A percentile compares a stretch with the other conserved stretches of the same genome.
Conservation (phyloP, 1,284 basidiomycete genomes). For the Porodaedalea pini region DNA sequence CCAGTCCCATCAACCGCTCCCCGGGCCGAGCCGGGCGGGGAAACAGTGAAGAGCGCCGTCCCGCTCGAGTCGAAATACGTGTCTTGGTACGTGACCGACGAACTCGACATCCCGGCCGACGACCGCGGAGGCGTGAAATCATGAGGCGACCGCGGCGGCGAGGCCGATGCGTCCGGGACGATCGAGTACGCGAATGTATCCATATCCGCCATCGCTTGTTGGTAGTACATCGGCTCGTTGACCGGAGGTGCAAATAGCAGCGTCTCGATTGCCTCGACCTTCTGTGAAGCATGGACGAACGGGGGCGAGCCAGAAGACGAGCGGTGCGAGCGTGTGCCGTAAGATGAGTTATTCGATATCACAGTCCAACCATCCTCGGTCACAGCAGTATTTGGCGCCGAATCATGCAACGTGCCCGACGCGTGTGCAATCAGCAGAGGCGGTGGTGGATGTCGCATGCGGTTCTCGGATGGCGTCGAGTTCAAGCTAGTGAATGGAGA, state of each 20-base stretch:
- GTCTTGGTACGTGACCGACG: conserved; percentile 15
- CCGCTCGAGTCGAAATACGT: conserved; percentile 10
- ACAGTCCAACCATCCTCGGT: conserved; percentile 35
- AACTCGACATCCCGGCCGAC: conserved; percentile 19
- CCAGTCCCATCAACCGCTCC: conserved; percentile 3
- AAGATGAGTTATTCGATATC: conserved; percentile 9
- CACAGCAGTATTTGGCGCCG: conserved; percentile 34
- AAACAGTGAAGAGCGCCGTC: conserved; percentile 7
- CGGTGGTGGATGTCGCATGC: conserved; percentile 32
- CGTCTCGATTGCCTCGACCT: conserved; percentile 13
- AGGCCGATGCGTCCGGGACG: background rate
- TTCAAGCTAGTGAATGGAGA: conserved; percentile 24
- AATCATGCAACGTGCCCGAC: conserved; percentile 23
- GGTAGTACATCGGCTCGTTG: conserved; percentile 9
- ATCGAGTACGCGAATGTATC: conserved; percentile 20
- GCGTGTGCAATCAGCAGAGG: conserved; percentile 24
- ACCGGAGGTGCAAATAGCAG: conserved; percentile 9
- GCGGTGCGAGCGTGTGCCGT: conserved; percentile 12
- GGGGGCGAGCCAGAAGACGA: conserved; percentile 19
- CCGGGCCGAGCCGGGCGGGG: conserved; percentile 17
- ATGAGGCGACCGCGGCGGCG: conserved; percentile 12
- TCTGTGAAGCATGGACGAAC: conserved; percentile 7
- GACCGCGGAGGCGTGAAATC: conserved; percentile 20
- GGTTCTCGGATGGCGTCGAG: conserved; percentile 27
- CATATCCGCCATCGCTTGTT: conserved; percentile 3